A percentile compares a stretch with the other conserved stretches of the same genome.
phyloP scores from a whole-genome alignment of 2,329 filamentous ascomycete species.

The Cladophialophora psammophila region DNA sequence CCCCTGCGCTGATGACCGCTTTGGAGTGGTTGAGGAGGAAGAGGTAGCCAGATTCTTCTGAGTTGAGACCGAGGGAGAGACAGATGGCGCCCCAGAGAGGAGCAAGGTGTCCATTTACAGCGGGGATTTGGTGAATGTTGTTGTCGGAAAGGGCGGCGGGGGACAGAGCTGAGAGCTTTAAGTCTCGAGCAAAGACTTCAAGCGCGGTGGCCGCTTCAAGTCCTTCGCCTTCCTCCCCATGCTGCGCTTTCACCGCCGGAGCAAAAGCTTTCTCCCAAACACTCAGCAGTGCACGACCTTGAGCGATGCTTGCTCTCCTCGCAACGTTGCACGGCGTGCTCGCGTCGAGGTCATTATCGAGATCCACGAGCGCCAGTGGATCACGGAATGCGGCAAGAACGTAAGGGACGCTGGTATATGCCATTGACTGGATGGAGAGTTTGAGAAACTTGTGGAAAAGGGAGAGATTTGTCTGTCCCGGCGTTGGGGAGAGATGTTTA shows the following conservation, averaged over 20 bases:
- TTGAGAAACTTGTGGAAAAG: conserved; percentile 64
- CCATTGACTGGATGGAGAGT: conserved; percentile 64
- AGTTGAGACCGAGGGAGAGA: conserved; percentile 59
- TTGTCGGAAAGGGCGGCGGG: conserved; percentile 40
- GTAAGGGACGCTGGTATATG: conserved; percentile 67
- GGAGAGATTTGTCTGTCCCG: conserved; percentile 43
- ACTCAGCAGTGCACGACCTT: conserved; percentile 65
- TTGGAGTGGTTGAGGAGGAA: conserved; percentile 71
- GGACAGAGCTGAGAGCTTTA: conserved; percentile 47
- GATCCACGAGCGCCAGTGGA: conserved; percentile 57
- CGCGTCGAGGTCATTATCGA: conserved; percentile 71
- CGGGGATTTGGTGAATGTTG: conserved; percentile 19
- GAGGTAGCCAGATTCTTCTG: conserved; percentile 64
- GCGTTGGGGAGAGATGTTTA: conserved; percentile 46
- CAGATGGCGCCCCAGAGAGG: conserved; percentile 67
- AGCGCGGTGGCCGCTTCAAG: conserved; percentile 44
- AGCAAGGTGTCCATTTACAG: conserved; percentile 63
- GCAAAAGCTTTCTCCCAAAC: conserved; percentile 61
- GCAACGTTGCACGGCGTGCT: conserved; percentile 69
- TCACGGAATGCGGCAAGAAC: conserved; percentile 62
- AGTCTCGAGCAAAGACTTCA: conserved; percentile 48
- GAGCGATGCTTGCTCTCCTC: conserved; percentile 65
- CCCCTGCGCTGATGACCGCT: conserved; percentile 67
- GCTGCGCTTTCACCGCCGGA: conserved; percentile 25
- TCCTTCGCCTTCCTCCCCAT: conserved; percentile 6